These are phyloP conservation scores for Aspergillus bombycis DNA, from an alignment of 2,329 filamentous ascomycete genomes.

Conservation along the genomic window DNA sequence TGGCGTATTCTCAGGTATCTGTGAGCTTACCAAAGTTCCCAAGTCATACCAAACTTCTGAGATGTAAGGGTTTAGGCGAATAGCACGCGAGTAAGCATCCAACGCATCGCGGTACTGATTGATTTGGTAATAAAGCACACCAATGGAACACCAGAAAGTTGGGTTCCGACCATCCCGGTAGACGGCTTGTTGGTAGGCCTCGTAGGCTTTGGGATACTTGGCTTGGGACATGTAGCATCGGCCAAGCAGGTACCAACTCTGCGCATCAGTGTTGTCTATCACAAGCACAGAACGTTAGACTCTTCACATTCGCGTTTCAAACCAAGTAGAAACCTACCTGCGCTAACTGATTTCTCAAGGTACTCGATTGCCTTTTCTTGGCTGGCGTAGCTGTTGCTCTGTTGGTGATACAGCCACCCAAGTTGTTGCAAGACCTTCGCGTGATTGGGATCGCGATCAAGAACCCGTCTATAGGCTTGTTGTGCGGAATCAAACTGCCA, in stretches of 20 bases:
- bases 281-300: conserved; percentile 11
- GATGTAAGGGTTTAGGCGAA: conserved; percentile 95
- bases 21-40: conserved; percentile 78
- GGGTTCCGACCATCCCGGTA: conserved; percentile 97
- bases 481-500: conserved; percentile 93
- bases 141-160: conserved; percentile 99
- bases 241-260: conserved; percentile 97
- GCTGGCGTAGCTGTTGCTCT: conserved; percentile 85
- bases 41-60: conserved; percentile 99
- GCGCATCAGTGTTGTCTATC: conserved; percentile 86
- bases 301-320: conserved; percentile 1
- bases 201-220: conserved; percentile 97
- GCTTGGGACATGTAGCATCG: conserved; percentile 99
- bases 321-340: conserved; percentile 64
- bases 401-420: conserved; percentile 96
- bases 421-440: conserved; percentile 98
- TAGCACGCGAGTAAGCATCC: conserved; percentile 95
- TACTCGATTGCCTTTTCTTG: conserved; percentile 98
- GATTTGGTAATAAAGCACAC: conserved; percentile 98
- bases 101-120: conserved; percentile 98
- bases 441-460: conserved; percentile 93
- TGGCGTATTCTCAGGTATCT: not conserved
- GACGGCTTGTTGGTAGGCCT: conserved; percentile 97
- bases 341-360: conserved; percentile 91
- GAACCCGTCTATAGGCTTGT: conserved; percentile 85